Percentiles rank a stretch among this genome's conserved stretches.
Evolutionary conservation across 176 grass and related monocot species (phyloP).

Genomic region (Musa acuminata): DNA sequence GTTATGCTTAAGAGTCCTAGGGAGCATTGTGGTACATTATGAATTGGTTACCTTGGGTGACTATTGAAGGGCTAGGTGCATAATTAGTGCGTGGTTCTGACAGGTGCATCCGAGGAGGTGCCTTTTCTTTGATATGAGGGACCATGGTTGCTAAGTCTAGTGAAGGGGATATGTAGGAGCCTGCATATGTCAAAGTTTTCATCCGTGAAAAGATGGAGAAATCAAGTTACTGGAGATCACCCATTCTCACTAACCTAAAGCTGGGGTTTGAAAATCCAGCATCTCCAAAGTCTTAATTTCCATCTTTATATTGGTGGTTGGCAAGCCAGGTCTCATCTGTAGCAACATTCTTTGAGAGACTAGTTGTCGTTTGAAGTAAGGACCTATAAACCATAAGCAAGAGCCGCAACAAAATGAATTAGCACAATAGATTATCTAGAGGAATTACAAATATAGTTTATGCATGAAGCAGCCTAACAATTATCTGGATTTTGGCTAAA

Average conservation of each 20-base stretch:
- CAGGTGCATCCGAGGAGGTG: slow-evolving; percentile 20
- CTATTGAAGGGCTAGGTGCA: slow-evolving; percentile 1
- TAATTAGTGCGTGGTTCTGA: slow-evolving; percentile 3
- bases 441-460: too few relatives aligned
- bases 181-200: slow-evolving; percentile 18
- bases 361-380: slow-evolving; percentile 21
- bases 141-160: neutral
- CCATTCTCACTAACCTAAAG: slow-evolving; percentile 27
- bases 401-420: too few relatives aligned
- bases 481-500: too few relatives aligned
- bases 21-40: neutral
- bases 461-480: too few relatives aligned
- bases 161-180: slow-evolving; percentile 8
- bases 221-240: slow-evolving; percentile 11
- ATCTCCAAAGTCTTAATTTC: slow-evolving; percentile 27
- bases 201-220: slow-evolving; percentile 3
- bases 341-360: slow-evolving; percentile 42
- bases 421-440: too few relatives aligned
- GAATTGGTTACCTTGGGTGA: slow-evolving; percentile 17
- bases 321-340: slow-evolving; percentile 21
- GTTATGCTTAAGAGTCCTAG: neutral
- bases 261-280: slow-evolving; percentile 23
- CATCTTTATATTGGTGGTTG: slow-evolving; percentile 23
- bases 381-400: neutral
- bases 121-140: slow-evolving; percentile 3